A percentile compares a stretch with the other conserved stretches of the same genome.
phyloP scores from a whole-genome alignment of 2,329 filamentous ascomycete genomes.

The Cercospora sesami region DNA sequence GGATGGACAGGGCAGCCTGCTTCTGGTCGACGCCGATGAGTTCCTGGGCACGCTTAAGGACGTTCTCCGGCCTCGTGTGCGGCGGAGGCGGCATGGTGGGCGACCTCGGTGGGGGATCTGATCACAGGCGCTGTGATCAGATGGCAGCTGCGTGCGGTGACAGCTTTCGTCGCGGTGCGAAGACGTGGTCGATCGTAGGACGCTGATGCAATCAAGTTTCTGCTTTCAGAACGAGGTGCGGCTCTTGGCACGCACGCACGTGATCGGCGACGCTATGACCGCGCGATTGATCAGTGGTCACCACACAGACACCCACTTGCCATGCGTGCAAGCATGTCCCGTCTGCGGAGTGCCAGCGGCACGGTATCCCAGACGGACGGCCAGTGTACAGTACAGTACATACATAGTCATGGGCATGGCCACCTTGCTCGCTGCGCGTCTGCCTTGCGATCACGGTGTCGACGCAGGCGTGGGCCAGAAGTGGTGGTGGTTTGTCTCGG shows the following conservation, averaged over 20 bases:
- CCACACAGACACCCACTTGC: slow-evolving; percentile 1
- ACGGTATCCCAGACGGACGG: background rate
- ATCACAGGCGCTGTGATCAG: slow-evolving; percentile 31
- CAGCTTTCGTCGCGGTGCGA: slow-evolving; percentile 50
- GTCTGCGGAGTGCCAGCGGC: slow-evolving; percentile 4
- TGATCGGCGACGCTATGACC: background rate
- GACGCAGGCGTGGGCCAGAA: background rate
- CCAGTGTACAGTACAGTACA: background rate
- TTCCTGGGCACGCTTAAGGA: slow-evolving; percentile 96
- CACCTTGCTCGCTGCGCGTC: background rate
- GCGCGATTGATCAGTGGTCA: background rate
- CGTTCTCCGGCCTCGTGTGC: slow-evolving; percentile 98
- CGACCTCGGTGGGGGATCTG: slow-evolving; percentile 15
- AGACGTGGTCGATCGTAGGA: slow-evolving; percentile 11
- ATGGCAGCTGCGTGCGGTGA: slow-evolving; percentile 53
- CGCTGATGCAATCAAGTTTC: slow-evolving; percentile 12
- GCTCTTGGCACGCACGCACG: slow-evolving; percentile 6
- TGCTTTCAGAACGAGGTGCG: slow-evolving; percentile 5
- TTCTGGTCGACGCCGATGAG: slow-evolving; percentile 96
- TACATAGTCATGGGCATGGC: background rate
- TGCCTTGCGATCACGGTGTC: background rate
- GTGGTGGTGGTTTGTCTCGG: background rate
- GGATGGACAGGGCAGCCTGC: slow-evolving; percentile 84
- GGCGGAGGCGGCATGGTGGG: slow-evolving; percentile 81
- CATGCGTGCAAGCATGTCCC: slow-evolving; percentile 4